Evolutionary conservation across 495 filamentous ascomycete species (phyloP).

Genomic region (Daldinia caldariorum): DNA sequence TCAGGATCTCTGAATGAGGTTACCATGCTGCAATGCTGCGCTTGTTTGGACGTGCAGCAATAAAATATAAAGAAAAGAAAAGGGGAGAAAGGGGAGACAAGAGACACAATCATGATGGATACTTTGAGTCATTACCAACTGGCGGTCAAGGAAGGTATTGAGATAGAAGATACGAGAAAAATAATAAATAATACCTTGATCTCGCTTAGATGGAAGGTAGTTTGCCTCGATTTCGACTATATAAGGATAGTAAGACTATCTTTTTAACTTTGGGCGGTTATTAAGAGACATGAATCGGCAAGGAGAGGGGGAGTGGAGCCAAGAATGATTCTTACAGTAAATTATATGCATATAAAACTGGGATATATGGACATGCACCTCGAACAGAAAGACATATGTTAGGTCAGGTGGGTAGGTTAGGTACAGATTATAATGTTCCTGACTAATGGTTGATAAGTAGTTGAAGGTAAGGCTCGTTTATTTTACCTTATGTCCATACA

Average conservation of each 20-base stretch:
- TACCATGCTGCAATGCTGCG: constrained; percentile 23
- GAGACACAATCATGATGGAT: constrained; percentile 28
- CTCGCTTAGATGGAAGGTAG: constrained; percentile 5
- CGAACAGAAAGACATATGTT: too few species aligned
- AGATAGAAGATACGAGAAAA: not conserved
- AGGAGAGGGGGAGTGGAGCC: constrained; percentile 16
- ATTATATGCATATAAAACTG: too few species aligned
- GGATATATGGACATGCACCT: too few species aligned
- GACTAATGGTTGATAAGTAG: constrained; percentile 4
- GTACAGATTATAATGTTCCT: constrained; percentile 5
- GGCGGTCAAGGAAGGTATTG: constrained; percentile 27
- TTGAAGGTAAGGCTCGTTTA: too few species aligned
- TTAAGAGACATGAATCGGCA: constrained; percentile 30
- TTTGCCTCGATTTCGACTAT: constrained; percentile 2
- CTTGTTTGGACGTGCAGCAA: constrained; percentile 14
- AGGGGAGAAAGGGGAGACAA: constrained; percentile 5
- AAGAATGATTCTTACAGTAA: not conserved
- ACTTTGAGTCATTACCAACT: constrained; percentile 36
- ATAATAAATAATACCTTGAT: constrained; percentile 10
- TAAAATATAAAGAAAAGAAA: not conserved
- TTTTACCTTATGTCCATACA: not conserved
- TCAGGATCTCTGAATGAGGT: constrained; percentile 28
- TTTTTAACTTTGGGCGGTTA: constrained; percentile 17
- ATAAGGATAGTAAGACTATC: not conserved
- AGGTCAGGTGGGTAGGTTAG: too few species aligned